Evolutionary conservation across 176 grass and related monocot genomes (phyloP).

Genomic region (Typha latifolia): DNA sequence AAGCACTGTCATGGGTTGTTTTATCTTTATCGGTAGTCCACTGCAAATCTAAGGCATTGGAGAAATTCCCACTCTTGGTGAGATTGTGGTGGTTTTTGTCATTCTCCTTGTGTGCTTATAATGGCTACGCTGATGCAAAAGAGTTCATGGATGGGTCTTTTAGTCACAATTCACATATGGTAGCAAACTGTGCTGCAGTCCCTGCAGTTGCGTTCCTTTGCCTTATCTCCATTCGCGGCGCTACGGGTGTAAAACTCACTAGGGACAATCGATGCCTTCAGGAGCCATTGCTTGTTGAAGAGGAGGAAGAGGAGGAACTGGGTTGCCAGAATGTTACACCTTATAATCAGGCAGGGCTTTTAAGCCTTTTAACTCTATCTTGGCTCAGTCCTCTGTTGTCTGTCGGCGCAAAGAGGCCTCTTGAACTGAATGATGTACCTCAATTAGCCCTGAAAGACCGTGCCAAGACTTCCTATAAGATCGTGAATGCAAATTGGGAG

Average conservation of each 20-base stretch:
- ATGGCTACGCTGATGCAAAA: constrained; percentile 34
- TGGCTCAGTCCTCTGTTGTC: constrained; percentile 68
- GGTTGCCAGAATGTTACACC: constrained; percentile 69
- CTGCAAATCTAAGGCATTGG: constrained; percentile 28
- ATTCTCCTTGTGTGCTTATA: constrained; percentile 56
- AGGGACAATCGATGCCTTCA: constrained; percentile 26
- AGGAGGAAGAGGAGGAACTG: constrained; percentile 28
- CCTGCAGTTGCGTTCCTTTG: constrained; percentile 72
- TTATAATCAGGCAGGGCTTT: constrained; percentile 50
- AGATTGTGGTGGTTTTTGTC: constrained; percentile 86
- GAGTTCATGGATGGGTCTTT: constrained; percentile 12
- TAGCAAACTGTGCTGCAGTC: constrained; percentile 49
- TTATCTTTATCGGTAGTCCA: constrained; percentile 40
- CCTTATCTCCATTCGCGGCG: constrained; percentile 48
- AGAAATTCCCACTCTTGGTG: constrained; percentile 54
- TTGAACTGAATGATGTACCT: constrained; percentile 80
- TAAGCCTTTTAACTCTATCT: constrained; percentile 60
- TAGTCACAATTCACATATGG: constrained; percentile 38
- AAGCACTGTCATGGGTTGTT: constrained; percentile 52
- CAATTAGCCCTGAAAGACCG: constrained; percentile 66
- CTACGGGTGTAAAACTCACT: constrained; percentile 46
- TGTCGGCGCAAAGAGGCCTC: constrained; percentile 54
- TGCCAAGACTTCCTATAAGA: constrained; percentile 74
- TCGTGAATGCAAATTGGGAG: constrained; percentile 58
- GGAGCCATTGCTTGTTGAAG: constrained; percentile 42